Conservation (phyloP, 108 stramenopile genomes). For the Pinguiococcus pyrenoidosus region DNA sequence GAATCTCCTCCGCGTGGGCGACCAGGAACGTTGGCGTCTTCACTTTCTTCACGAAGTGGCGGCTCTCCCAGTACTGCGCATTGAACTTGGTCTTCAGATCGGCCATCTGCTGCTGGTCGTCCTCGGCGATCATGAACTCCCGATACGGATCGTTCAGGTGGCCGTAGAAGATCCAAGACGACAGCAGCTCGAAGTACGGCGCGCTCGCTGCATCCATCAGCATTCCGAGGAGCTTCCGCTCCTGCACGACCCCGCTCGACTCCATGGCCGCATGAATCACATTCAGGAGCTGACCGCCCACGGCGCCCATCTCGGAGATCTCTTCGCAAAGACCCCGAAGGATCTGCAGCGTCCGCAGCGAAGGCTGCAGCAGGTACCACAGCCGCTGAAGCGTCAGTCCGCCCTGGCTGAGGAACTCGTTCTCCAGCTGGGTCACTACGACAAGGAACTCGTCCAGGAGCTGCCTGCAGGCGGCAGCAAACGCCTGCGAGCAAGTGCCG, state of each 20-base stretch:
- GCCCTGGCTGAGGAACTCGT: conserved; percentile 26
- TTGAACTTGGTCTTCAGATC: conserved; percentile 36
- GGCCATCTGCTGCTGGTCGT: conserved; percentile 15
- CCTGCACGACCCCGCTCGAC: conserved; percentile 1
- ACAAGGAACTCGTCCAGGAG: conserved; percentile 58
- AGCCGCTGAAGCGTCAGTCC: conserved; percentile 56
- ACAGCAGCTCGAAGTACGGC: conserved; percentile 70
- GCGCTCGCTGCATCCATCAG: conserved; percentile 41
- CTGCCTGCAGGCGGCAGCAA: conserved; percentile 56
- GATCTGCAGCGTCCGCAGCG: conserved; percentile 55
- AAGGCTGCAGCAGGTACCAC: conserved; percentile 52
- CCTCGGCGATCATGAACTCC: conserved; percentile 72
- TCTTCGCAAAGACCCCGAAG: conserved; percentile 42
- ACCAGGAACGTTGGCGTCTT: conserved; percentile 1
- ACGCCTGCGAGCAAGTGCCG: conserved; percentile 65
- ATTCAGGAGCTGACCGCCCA: conserved; percentile 69
- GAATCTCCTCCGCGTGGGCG: conserved; percentile 34
- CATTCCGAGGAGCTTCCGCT: not conserved
- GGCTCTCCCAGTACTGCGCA: conserved; percentile 34
- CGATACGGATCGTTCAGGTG: conserved; percentile 62
- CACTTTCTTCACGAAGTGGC: conserved; percentile 14
- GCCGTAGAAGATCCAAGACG: conserved; percentile 61
- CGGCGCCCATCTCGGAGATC: conserved; percentile 30
- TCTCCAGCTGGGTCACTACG: conserved; percentile 56
- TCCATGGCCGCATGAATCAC: too few species aligned